phyloP scores from a whole-genome alignment of 192 early-diverging fungal genomes.

The Entrophospora sp. region DNA sequence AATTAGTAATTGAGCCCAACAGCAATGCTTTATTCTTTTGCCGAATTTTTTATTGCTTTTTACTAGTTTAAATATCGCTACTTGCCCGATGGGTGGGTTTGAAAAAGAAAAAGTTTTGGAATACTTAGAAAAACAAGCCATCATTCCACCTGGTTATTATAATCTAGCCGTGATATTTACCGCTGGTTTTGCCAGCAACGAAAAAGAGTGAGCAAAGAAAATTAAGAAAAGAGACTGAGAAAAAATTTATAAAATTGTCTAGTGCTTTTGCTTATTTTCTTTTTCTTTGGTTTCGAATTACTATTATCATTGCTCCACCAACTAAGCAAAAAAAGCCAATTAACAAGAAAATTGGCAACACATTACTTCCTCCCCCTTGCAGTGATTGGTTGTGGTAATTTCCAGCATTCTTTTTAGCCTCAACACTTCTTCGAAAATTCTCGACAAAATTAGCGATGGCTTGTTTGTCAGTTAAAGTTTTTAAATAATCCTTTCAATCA shows the following conservation, averaged over 20 bases:
- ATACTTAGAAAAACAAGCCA: background rate
- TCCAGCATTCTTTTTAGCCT: too few species aligned
- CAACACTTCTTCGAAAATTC: too few species aligned
- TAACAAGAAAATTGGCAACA: too few species aligned
- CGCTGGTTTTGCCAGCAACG: background rate
- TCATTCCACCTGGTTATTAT: background rate
- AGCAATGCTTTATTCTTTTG: background rate
- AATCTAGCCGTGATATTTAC: background rate
- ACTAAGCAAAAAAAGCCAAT: too few species aligned
- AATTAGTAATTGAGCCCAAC: background rate
- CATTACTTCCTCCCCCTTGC: too few species aligned
- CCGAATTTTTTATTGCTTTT: background rate
- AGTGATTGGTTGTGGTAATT: too few species aligned
- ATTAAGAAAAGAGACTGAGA: background rate
- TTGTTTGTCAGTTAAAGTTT: too few species aligned
- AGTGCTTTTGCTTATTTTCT: background rate
- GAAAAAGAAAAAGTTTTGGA: background rate
- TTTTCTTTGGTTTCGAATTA: too few species aligned
- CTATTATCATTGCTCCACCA: too few species aligned
- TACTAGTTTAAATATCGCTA: background rate
- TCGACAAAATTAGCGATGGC: too few species aligned
- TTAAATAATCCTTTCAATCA: too few species aligned
- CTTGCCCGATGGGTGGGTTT: background rate
- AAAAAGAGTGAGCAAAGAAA: background rate
- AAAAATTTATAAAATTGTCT: background rate